Base-by-base conservation (phyloP, 139 green algal species). In the Chlorella sp. region DNA sequence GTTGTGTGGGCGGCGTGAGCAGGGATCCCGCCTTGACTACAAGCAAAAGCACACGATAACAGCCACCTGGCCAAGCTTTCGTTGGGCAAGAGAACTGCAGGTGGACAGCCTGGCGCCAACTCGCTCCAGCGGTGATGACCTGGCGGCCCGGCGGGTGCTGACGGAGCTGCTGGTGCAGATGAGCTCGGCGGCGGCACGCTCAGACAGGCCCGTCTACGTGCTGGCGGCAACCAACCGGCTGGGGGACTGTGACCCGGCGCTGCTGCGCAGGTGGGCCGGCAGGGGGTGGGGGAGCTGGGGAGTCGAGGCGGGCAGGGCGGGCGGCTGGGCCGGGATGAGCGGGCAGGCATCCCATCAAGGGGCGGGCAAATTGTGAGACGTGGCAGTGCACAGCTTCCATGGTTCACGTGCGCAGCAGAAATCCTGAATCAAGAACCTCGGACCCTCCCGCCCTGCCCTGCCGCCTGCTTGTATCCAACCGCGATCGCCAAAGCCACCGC, bases 81-180 rank as follows among this genome's bases (percentile, higher is more conserved):
- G n/a, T n/a, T n/a, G n/a, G n/a, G n/a, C n/a, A n/a, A n/a, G n/a
- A n/a, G n/a, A n/a, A 53, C 28, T 4, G 77, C 36, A 48, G 34
- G 12, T 40, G 32, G 79, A 57, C 81, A 86, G 19, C 32, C 18
- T 71, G 26, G 19, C 16, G 79, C 60, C 22, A 32, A 85, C 57
- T 28, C 42, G 87, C 78, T 90, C 87, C 14, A 81, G 42, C 60
- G 87, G 88, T 21, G 88, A 91, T 18, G 95, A 96, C 83, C 64
- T 92, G 30, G 28, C 89, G 0, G 86, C 88, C 0, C 80, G 94
- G 53, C 91, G 94, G 15, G 83, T 96, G 86, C 91, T 96, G 53
- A 96, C 94, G 0, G 95, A 96, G 90, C 91, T 96, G 79, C 92
- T 96, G 39, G 87, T 96, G 0, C 93, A 95, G 66, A 91, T 95